Evolutionary conservation across 345 rosid species (phyloP), one percentile per base, ranked within the genome.

Genomic region (Acer negundo): DNA sequence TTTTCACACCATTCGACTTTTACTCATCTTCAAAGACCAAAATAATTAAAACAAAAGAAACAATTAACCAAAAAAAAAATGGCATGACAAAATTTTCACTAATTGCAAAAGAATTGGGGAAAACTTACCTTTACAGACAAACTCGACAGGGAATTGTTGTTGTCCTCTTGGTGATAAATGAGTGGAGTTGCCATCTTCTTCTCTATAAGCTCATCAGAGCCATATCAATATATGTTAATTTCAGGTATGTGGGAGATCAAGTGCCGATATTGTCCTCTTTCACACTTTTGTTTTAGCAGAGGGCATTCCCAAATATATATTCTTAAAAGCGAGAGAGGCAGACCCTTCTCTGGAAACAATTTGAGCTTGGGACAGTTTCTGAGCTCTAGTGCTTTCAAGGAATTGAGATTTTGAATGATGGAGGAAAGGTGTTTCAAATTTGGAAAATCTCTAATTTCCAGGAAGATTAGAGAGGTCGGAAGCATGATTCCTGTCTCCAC

Each of bases 281-380:
- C 9, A 44, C 74, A 70, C 11, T 31, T 70, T 10, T 70, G 62
- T 51, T 70, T 2, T 5, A 51, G n/a, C 62, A 70, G 12, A 1
- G 44, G 74, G 4, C 74, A 51, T 0, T 2, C 20, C 31, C 15
- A 1, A 7, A 51, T 51, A 9, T 8, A 0, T 2, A 26, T 13
- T 16, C 3, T 1, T 22, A 13, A 16, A 24, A 70, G 15, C 2
- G 73, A 49, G 12, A 11, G 0, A 35, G 78, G 69, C 19, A 78
- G 55, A 23, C 68, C 74, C 58, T 49, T 26, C 23, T 51, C 7
- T 8, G 62, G 44, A 69, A 69, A 69, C 0, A 7, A 69, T 47
- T 46, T 47, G 61, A 82, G 82, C 67, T 82, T 75, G 1, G 79
- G 79, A 46, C 73, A 79, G 28, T 49, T 12, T 19, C 0, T 19